These are phyloP conservation scores for Nymphaea thermarum DNA, from an alignment of 164 flowering plant genomes.

Conservation along the genomic window DNA sequence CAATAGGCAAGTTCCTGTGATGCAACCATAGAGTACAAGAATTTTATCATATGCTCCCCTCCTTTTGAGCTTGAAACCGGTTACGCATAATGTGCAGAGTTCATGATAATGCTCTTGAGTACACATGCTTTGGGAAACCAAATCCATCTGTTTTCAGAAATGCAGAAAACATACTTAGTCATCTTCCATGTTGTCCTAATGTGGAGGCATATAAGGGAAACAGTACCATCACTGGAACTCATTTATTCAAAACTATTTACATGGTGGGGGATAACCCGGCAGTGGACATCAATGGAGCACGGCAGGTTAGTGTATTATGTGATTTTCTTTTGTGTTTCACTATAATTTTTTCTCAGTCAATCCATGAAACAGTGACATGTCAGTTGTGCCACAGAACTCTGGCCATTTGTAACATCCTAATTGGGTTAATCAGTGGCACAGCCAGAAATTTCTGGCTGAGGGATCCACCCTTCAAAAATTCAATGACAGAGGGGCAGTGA, in stretches of 20 bases:
- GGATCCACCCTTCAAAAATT: too few species aligned
- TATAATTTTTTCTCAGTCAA: too few species aligned
- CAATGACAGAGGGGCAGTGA: too few species aligned
- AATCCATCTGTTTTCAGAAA: slow-evolving; percentile 70
- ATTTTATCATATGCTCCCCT: neutral
- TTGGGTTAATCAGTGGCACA: too few species aligned
- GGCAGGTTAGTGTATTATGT: slow-evolving; percentile 34
- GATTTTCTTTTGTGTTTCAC: too few species aligned
- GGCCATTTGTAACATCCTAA: too few species aligned
- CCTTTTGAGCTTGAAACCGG: too few species aligned
- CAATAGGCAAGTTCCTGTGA: slow-evolving; percentile 38
- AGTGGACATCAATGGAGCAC: slow-evolving; percentile 83
- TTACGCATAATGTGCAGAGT: slow-evolving; percentile 33
- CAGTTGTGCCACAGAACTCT: too few species aligned
- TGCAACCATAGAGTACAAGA: neutral
- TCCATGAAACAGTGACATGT: too few species aligned
- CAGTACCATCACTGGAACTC: slow-evolving; percentile 8
- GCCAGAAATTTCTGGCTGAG: too few species aligned
- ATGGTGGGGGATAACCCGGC: slow-evolving; percentile 93
- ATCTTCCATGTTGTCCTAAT: slow-evolving; percentile 14
- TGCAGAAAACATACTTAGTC: slow-evolving; percentile 47
- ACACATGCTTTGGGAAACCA: slow-evolving; percentile 72
- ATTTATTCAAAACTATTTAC: slow-evolving; percentile 50
- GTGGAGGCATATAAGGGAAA: slow-evolving; percentile 1
- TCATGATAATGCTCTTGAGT: slow-evolving; percentile 42